phyloP scores from a whole-genome alignment of 2,329 filamentous ascomycete genomes.

The Leptographium radiaticola region DNA sequence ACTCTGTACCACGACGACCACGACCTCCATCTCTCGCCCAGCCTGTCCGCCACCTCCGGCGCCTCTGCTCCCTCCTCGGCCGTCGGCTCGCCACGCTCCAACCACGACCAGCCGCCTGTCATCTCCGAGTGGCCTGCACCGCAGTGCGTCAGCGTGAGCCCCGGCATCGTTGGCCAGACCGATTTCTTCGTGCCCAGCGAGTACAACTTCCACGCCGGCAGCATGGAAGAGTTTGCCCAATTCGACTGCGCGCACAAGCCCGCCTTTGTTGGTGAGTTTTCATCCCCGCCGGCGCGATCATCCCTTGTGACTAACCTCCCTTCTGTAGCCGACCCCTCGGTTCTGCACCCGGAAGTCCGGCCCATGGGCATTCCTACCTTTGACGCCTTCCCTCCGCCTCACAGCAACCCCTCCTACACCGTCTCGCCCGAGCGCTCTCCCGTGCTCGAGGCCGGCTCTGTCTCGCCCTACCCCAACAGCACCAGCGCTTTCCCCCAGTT shows the following conservation, averaged over 20 bases:
- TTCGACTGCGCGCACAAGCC: slow-evolving; percentile 37
- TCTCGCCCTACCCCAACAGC: slow-evolving; percentile 39
- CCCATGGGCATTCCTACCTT: slow-evolving; percentile 36
- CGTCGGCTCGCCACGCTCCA: slow-evolving; percentile 53
- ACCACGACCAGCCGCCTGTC: slow-evolving; percentile 41
- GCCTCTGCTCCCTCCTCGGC: slow-evolving; percentile 54
- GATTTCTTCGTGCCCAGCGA: slow-evolving; percentile 40
- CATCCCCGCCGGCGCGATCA: slow-evolving; percentile 15
- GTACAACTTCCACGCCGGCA: slow-evolving; percentile 37
- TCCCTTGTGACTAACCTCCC: too few relatives aligned
- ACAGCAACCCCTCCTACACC: slow-evolving; percentile 29
- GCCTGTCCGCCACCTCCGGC: slow-evolving; percentile 46
- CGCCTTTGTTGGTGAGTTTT: slow-evolving; percentile 42
- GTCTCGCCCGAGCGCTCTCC: slow-evolving; percentile 50
- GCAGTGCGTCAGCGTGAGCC: slow-evolving; percentile 45
- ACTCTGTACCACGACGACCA: slow-evolving; percentile 35
- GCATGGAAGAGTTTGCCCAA: slow-evolving; percentile 36
- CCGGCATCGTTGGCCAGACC: slow-evolving; percentile 47
- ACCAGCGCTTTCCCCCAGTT: slow-evolving; percentile 20
- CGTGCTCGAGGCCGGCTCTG: slow-evolving; percentile 31
- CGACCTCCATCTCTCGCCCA: slow-evolving; percentile 37
- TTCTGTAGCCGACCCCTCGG: slow-evolving; percentile 34
- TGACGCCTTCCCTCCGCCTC: slow-evolving; percentile 33
- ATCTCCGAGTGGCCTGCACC: slow-evolving; percentile 45
- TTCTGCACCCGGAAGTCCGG: slow-evolving; percentile 43